A percentile compares a stretch with the other conserved stretches of the same genome.
Evolutionary conservation across 2,329 filamentous ascomycete species (phyloP).

Genomic region (Cladosporium cucumerinum): DNA sequence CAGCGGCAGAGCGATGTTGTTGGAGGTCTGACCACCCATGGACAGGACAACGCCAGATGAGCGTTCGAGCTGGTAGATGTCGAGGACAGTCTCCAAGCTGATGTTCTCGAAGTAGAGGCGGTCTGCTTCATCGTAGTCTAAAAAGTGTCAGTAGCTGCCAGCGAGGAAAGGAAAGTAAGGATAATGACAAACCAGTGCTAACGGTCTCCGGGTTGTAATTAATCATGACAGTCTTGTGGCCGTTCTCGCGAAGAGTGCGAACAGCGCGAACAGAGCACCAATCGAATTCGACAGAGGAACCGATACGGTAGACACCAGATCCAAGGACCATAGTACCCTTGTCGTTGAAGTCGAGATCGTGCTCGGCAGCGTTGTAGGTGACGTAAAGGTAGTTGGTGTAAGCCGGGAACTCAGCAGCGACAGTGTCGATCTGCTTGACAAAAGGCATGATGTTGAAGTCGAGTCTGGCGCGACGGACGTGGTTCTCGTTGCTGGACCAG

Average conservation of each 20-base stretch:
- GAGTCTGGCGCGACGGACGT: constrained; percentile 77
- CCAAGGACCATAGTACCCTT: constrained; percentile 94
- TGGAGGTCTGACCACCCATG: constrained; percentile 96
- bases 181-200: neutral
- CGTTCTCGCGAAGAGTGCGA: constrained; percentile 77
- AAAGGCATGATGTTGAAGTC: constrained; percentile 82
- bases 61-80: constrained; percentile 86
- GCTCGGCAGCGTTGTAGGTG: constrained; percentile 88
- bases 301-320: constrained; percentile 94
- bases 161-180: too few species aligned
- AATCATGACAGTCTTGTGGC: constrained; percentile 94
- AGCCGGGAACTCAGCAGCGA: constrained; percentile 92
- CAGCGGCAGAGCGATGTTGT: constrained; percentile 92
- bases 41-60: constrained; percentile 84
- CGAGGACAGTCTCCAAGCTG: constrained; percentile 81
- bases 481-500: constrained; percentile 90
- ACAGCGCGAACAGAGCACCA: constrained; percentile 97
- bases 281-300: constrained; percentile 97
- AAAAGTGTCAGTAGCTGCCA: constrained; percentile 45
- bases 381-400: constrained; percentile 95
- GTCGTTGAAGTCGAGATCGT: constrained; percentile 81
- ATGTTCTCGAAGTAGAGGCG: constrained; percentile 96
- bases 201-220: constrained; percentile 45
- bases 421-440: constrained; percentile 98
- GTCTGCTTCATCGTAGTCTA: constrained; percentile 93